phyloP scores from a whole-genome alignment of 2,329 filamentous ascomycete genomes.

The Colletotrichum sp. region DNA sequence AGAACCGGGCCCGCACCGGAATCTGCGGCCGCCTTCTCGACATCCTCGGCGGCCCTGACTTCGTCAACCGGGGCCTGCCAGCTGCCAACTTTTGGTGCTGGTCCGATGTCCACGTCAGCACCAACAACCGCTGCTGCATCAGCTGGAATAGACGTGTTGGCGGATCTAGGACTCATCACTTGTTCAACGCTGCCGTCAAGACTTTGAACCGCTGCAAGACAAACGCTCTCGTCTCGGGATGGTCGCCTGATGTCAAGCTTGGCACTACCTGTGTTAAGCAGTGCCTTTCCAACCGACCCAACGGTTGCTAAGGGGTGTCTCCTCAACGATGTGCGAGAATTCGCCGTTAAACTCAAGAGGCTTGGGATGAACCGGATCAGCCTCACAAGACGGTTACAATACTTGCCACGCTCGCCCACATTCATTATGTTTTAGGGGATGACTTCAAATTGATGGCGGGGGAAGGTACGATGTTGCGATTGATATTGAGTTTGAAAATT shows the following conservation, averaged over 20 bases:
- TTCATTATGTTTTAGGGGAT: too few relatives aligned
- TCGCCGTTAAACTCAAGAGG: too few relatives aligned
- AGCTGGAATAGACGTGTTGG: not conserved
- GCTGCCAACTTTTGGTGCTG: not conserved
- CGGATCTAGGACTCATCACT: fast-evolving
- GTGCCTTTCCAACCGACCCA: not conserved
- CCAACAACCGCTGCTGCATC: not conserved
- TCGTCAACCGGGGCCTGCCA: not conserved
- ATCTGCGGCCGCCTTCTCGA: not conserved
- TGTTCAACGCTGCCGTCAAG: not conserved
- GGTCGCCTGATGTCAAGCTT: not conserved
- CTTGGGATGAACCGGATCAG: too few relatives aligned
- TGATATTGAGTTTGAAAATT: not conserved
- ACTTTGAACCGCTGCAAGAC: not conserved
- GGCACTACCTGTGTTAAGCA: fast-evolving
- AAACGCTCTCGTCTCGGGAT: not conserved
- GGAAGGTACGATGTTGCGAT: fast-evolving
- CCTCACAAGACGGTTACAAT: too few relatives aligned
- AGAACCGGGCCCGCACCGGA: fast-evolving
- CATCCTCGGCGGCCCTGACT: not conserved
- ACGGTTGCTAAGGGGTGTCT: not conserved
- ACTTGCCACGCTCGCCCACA: too few relatives aligned
- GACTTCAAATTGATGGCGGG: not conserved
- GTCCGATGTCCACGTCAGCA: not conserved
- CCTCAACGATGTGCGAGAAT: too few relatives aligned